Percentiles rank a stretch among this genome's conserved stretches.
Conservation (phyloP, 1,139 yeast species). For the Meyerozyma guilliermondii region DNA sequence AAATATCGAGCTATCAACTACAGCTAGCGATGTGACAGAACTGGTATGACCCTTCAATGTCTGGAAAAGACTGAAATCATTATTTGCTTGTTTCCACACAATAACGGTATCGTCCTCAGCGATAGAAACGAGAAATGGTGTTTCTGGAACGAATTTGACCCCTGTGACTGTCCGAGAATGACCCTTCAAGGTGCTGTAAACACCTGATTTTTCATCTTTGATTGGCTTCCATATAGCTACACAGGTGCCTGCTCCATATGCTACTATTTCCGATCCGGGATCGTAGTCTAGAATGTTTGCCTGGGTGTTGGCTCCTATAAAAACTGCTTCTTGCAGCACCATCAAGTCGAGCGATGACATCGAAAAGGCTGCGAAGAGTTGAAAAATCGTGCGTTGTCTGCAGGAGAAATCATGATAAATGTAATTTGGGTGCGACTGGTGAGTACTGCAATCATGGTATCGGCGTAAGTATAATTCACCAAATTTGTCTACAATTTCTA, state of each 20-base stretch:
- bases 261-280: conserved; percentile 38
- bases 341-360: neutral
- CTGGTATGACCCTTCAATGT: conserved; percentile 34
- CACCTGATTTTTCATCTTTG: conserved; percentile 37
- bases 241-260: conserved; percentile 73
- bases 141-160: conserved; percentile 49
- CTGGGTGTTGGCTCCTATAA: conserved; percentile 78
- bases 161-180: conserved; percentile 56
- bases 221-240: conserved; percentile 74
- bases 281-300: conserved; percentile 61
- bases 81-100: conserved; percentile 46
- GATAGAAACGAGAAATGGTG: conserved; percentile 50
- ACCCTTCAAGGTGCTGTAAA: conserved; percentile 49
- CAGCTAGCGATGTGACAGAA: conserved; percentile 49
- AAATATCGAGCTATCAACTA: conserved; percentile 29
- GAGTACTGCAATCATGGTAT: neutral
- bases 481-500: neutral
- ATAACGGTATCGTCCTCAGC: conserved; percentile 61
- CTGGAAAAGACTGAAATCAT: conserved; percentile 21
- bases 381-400: neutral
- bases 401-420: neutral
- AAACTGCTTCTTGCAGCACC: conserved; percentile 47
- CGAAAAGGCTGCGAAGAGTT: neutral
- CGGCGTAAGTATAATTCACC: neutral
- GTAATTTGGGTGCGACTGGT: neutral